Evolutionary conservation across 2,329 filamentous ascomycete species (phyloP), one percentile per base, ranked within the genome.

Genomic region (Microdochium nivale): DNA sequence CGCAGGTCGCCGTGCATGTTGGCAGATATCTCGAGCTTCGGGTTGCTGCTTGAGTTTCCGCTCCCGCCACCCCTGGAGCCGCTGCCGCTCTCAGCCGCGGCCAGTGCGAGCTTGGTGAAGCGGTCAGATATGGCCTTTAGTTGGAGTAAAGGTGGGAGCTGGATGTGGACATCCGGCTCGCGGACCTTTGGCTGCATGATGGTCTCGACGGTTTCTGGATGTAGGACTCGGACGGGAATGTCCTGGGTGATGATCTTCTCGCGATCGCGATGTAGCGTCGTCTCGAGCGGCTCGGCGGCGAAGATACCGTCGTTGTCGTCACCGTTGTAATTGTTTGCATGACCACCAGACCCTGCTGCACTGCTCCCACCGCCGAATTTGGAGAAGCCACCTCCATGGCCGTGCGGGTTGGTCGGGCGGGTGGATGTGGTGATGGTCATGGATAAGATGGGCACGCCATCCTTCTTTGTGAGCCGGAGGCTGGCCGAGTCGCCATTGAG

Each of bases 221-320:
- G 84, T 10, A 99, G 79, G 1, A 99, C 90, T 19, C 91, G 86
- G 44, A 97, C 87, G n/a, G 94, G 94, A 37, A 99, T 87, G 68
- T 97, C 90, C 65, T 99, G 94, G 1, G 90, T 96, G 62, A 99
- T 87, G 60, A 95, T 79, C 56, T 94, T 95, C 67, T 96, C 91
- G 59, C 90, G 85, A 62, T 92, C 88, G 52, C 86, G 77, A 44
- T 75, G 71, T 24, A 81, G 77, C 58, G 65, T 80, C 58, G 73
- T 81, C 66, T 78, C 81, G 24, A 84, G 69, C 25, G 80, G 69
- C 52, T 75, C 72, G 44, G 71, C 70, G 53, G 71, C 66, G 59
- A 77, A 78, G 27, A 73, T 67, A 49, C 65, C 66, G 52, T 73
- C 70, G 8, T 77, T 76, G 48, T 69, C 70, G 49, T 72, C 67